Evolutionary conservation across 2,329 filamentous ascomycete genomes (phyloP), one percentile per base, ranked within the genome.

Genomic region (Penicillium carneum): DNA sequence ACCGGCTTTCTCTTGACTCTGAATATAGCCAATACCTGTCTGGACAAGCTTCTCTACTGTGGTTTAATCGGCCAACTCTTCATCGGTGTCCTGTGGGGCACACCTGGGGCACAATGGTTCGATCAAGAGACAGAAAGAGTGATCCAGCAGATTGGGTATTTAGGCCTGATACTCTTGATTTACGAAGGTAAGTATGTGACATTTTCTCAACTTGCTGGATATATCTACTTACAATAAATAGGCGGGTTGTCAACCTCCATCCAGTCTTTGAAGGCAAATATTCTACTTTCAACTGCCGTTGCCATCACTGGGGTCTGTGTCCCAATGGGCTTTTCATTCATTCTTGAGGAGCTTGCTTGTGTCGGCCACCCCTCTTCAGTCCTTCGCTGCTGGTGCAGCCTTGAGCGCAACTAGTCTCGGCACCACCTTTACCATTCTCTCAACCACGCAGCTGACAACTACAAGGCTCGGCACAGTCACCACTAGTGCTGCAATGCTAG

Each of bases 341-440:
- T 84, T 1, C 80, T 91, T 0, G 78, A 76, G 12, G 73, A 76
- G 0, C 72, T 90, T 3, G 0, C 72, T 90, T 3, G 74, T 83
- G 1, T 50, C 43, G 16, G 84, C 86, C 0, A 83, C 82, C 0
- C 76, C 80, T 0, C 68, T 90, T 0, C 87, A 92, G 70, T 84
- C 86, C 0, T 94, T 93, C 69, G 85, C 89, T 1, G 87, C 90
- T 0, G 90, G 90, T 9, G 89, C 90, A 2, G 87, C 90, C 0
- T 79, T 93, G 0, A 91, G 88, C 68, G 89, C 89, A 1, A 94
- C 90, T 0, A 90, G 87, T 58, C 79, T 93, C 0, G 90, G 90
- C 5, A 93, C 90, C 0, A 89, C 87, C 0, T 89, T 89, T 65
- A 84, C 86, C 0, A 83, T 90, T 3, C 76, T 90, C 0, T 85